Evolutionary conservation across 257 asterid species (phyloP).

Genomic region (Plectranthus barbatus): DNA sequence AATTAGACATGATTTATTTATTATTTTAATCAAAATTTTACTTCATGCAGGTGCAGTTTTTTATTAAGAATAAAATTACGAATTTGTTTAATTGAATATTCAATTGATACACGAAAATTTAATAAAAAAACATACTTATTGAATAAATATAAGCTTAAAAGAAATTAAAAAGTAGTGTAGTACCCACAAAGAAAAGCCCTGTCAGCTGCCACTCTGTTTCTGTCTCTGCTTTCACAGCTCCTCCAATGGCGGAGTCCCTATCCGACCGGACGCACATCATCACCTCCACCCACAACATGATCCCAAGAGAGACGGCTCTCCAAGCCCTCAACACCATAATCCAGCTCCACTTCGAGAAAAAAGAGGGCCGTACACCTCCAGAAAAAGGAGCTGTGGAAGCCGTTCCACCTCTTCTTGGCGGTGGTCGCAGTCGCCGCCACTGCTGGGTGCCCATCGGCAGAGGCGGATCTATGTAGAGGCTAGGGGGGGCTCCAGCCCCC

Average conservation of each 20-base stretch:
- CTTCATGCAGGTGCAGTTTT: no score
- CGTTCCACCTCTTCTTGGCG: slow-evolving; percentile 73
- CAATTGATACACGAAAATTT: no score
- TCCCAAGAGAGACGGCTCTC: slow-evolving; percentile 63
- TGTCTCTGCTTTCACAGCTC: background rate
- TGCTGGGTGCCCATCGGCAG: no score
- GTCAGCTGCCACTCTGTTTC: background rate
- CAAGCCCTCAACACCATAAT: slow-evolving; percentile 84
- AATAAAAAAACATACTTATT: no score
- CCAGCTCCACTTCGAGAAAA: slow-evolving; percentile 95
- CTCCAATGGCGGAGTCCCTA: slow-evolving; percentile 73
- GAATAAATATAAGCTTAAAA: no score
- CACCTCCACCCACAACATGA: slow-evolving; percentile 21
- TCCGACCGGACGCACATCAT: slow-evolving; percentile 30
- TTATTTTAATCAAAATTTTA: no score
- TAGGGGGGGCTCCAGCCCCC: no score
- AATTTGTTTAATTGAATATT: no score
- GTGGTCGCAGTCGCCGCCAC: slow-evolving; percentile 70
- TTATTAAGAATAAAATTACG: no score
- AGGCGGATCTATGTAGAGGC: no score
- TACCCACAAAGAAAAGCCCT: background rate
- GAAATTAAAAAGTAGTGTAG: background rate
- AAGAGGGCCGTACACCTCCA: slow-evolving; percentile 76
- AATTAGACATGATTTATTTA: no score
- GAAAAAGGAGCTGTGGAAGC: slow-evolving; percentile 77